Percentiles rank a stretch among this genome's conserved stretches.
phyloP scores from a whole-genome alignment of 139 green algal genomes.

The Micractinium sp. region DNA sequence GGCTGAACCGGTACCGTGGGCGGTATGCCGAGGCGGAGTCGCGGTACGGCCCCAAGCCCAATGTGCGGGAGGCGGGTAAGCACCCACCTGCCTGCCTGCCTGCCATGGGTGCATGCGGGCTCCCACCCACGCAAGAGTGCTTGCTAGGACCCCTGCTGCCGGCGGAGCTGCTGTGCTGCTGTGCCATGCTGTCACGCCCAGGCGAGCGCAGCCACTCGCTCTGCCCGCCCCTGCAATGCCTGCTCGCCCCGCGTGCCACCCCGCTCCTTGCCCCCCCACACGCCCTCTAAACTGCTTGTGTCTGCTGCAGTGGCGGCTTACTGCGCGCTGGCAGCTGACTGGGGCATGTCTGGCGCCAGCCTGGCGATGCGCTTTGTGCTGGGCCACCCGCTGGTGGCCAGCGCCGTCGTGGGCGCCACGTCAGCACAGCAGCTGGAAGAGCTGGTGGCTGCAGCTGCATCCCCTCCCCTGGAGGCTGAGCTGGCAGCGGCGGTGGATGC shows the following conservation, averaged over 20 bases:
- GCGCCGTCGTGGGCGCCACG: conserved; percentile 70
- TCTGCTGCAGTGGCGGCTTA: conserved; percentile 55
- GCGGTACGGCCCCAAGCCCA: conserved; percentile 80
- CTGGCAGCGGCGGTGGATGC: conserved; percentile 34
- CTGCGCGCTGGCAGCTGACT: conserved; percentile 57
- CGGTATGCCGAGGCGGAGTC: conserved; percentile 83
- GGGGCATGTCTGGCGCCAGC: conserved; percentile 62
- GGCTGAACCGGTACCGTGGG: conserved; percentile 82
- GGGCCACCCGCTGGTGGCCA: conserved; percentile 61
- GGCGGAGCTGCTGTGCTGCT: no score
- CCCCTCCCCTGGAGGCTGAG: background rate
- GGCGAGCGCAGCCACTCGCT: background rate
- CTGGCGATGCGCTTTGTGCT: conserved; percentile 80
- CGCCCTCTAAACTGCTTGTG: background rate
- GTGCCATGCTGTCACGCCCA: background rate
- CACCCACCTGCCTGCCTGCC: conserved; percentile 6
- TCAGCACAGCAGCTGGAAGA: conserved; percentile 65
- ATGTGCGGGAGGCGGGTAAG: conserved; percentile 59
- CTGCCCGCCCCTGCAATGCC: background rate
- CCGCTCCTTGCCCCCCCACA: background rate
- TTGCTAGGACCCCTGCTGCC: no score
- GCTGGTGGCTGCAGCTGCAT: conserved; percentile 52
- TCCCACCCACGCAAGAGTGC: no score
- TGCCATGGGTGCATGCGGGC: no score
- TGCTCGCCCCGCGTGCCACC: no score